A percentile compares a stretch with the other conserved stretches of the same genome.
phyloP scores from a whole-genome alignment of 2,329 filamentous ascomycete species.

The Calonectria leucothoes region DNA sequence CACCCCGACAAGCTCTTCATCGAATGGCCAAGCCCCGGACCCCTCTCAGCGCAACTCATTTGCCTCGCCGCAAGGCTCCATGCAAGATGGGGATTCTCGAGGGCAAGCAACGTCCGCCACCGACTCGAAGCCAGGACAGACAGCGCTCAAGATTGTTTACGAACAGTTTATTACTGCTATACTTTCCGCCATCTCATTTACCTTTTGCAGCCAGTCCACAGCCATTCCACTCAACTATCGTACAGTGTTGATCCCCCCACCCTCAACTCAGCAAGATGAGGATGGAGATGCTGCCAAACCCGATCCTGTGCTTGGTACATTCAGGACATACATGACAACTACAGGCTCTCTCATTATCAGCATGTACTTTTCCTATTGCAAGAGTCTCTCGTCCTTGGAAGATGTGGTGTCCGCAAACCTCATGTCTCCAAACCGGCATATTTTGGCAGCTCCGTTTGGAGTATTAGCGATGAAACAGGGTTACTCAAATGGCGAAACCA shows the following conservation, averaged over 20 bases:
- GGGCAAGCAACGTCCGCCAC: slow-evolving; percentile 40
- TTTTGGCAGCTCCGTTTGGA: slow-evolving; percentile 68
- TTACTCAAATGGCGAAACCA: slow-evolving; percentile 28
- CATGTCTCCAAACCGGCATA: slow-evolving; percentile 54
- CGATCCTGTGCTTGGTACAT: slow-evolving; percentile 57
- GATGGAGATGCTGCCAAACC: slow-evolving; percentile 31
- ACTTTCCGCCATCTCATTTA: slow-evolving; percentile 60
- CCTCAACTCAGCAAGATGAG: slow-evolving; percentile 24
- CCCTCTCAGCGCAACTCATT: slow-evolving; percentile 41
- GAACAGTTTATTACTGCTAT: slow-evolving; percentile 66
- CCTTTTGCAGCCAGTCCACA: slow-evolving; percentile 60
- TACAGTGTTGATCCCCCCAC: slow-evolving; percentile 59
- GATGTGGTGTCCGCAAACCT: slow-evolving; percentile 55
- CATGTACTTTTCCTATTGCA: slow-evolving; percentile 59
- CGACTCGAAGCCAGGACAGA: slow-evolving; percentile 38
- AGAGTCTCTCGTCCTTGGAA: slow-evolving; percentile 59
- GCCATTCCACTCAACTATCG: slow-evolving; percentile 66
- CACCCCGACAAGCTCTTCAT: slow-evolving; percentile 60
- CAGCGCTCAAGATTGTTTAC: slow-evolving; percentile 57
- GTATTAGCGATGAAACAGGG: slow-evolving; percentile 46
- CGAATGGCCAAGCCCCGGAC: slow-evolving; percentile 55
- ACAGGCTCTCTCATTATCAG: slow-evolving; percentile 65
- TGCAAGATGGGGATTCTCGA: slow-evolving; percentile 44
- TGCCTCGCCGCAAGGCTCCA: slow-evolving; percentile 30
- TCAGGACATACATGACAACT: slow-evolving; percentile 67